Percentiles rank a stretch among this genome's conserved stretches.
Conservation (phyloP, 208 protist species). For the Crithidia sp. region DNA sequence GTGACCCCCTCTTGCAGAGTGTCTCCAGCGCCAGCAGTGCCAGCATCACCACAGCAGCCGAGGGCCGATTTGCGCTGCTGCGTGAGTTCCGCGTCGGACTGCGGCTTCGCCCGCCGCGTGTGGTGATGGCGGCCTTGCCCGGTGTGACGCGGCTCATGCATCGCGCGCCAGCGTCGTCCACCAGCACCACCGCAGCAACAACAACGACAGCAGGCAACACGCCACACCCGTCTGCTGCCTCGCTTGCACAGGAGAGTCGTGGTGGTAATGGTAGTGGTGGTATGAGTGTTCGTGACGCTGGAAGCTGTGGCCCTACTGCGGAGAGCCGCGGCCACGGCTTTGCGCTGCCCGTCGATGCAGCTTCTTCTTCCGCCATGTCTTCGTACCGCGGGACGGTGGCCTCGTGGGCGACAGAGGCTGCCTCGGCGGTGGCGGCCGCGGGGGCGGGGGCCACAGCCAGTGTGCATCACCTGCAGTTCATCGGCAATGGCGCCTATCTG, state of each 20-base stretch:
- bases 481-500: slow-evolving; percentile 39
- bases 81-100: slow-evolving; percentile 47
- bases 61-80: slow-evolving; percentile 22
- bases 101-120: slow-evolving; percentile 15
- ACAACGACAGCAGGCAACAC: too few relatives aligned
- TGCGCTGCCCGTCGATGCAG: background rate
- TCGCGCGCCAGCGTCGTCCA: background rate
- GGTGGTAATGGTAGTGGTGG: too few relatives aligned
- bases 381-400: slow-evolving; percentile 5
- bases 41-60: background rate
- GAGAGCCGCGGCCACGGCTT: background rate
- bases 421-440: slow-evolving; percentile 6
- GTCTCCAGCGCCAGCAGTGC: background rate
- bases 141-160: slow-evolving; percentile 17
- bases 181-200: background rate
- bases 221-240: background rate
- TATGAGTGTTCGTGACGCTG: background rate
- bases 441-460: background rate
- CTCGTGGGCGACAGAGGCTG: slow-evolving; percentile 23
- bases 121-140: slow-evolving; percentile 24
- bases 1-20: background rate
- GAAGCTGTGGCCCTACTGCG: too few relatives aligned
- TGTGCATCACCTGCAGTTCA: slow-evolving; percentile 48
- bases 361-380: slow-evolving; percentile 3
- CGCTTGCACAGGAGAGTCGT: background rate